Percentiles rank a stretch among this genome's conserved stretches.
Conservation (phyloP, 2,329 filamentous ascomycete genomes). For the Neoascochyta sp. region DNA sequence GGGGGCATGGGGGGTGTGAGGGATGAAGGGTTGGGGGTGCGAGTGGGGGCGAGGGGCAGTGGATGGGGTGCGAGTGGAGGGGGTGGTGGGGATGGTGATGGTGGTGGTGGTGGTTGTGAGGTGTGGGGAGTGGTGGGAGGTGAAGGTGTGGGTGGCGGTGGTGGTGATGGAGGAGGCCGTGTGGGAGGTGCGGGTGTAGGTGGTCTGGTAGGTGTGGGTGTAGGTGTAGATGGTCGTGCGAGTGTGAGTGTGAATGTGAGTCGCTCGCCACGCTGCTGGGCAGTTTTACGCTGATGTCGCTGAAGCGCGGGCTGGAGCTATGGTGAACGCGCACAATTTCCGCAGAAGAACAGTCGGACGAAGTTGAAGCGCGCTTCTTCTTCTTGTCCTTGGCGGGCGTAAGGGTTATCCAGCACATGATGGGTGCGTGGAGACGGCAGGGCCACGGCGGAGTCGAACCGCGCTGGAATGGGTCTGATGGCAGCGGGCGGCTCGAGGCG, state of each 20-base stretch:
- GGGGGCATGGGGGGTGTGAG: conserved; percentile 2
- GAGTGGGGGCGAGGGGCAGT: conserved; percentile 12
- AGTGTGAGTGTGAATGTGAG: conserved; percentile 1
- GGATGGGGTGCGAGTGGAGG: conserved; percentile 24
- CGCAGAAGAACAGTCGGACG: conserved; percentile 10
- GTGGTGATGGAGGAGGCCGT: conserved; percentile 12
- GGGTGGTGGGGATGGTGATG: conserved; percentile 20
- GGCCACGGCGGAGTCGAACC: conserved; percentile 13
- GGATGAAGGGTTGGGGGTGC: conserved; percentile 15
- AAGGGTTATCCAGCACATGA: conserved; percentile 35
- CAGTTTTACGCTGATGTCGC: conserved; percentile 20
- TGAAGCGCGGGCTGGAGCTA: conserved; percentile 18
- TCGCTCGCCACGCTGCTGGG: conserved; percentile 12
- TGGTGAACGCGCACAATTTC: conserved; percentile 28
- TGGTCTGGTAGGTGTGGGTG: conserved; percentile 19
- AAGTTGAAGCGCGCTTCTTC: conserved; percentile 4
- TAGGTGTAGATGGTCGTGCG: conserved; percentile 5
- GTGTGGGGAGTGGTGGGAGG: no score
- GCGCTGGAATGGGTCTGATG: conserved; percentile 17
- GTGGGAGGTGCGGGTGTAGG: conserved; percentile 18
- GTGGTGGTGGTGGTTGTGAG: conserved; percentile 15
- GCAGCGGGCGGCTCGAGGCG: conserved; percentile 20
- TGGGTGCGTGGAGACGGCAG: no score
- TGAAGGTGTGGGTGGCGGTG: conserved; percentile 18
- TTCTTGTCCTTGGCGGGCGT: conserved; percentile 21